A percentile compares a stretch with the other conserved stretches of the same genome.
These are phyloP conservation scores for Rhodotorula mucilaginosa DNA, from an alignment of 1,284 basidiomycete species.

Conservation along the genomic window DNA sequence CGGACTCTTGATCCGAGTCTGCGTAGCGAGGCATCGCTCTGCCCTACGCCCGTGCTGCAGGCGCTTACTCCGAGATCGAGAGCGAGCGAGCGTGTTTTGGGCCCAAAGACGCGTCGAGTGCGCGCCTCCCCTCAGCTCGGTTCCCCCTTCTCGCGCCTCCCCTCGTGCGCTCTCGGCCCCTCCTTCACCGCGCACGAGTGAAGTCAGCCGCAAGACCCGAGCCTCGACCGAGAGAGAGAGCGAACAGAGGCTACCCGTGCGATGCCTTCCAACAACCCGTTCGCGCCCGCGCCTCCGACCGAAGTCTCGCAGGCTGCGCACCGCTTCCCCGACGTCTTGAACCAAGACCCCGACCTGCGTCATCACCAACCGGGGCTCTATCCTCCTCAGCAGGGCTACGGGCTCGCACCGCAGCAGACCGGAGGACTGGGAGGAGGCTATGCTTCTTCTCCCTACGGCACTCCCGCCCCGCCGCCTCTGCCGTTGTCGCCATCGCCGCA, in stretches of 20 bases:
- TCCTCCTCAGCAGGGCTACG: conserved; percentile 12
- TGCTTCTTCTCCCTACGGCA: no score
- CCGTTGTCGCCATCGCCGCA: no score
- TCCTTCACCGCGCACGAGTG: no score
- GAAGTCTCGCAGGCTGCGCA: conserved; percentile 19
- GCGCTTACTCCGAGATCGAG: no score
- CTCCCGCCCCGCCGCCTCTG: no score
- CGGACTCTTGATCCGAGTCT: conserved; percentile 15
- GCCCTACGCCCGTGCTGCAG: no score
- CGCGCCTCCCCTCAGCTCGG: no score
- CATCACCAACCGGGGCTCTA: not conserved
- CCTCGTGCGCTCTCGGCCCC: no score
- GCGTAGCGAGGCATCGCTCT: conserved; percentile 16
- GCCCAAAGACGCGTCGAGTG: no score
- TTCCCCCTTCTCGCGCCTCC: no score
- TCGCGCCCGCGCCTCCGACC: conserved; percentile 6
- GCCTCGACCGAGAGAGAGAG: no score
- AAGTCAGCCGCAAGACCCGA: no score
- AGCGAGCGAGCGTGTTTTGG: not conserved
- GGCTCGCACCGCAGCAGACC: not conserved
- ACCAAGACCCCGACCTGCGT: conserved; percentile 10
- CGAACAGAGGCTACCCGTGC: not conserved
- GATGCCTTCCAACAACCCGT: conserved; percentile 25
- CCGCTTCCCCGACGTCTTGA: conserved; percentile 27
- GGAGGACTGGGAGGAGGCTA: not conserved